Evolutionary conservation across 129 eudicot species (phyloP).

Genomic region (Pittosporum tobira): DNA sequence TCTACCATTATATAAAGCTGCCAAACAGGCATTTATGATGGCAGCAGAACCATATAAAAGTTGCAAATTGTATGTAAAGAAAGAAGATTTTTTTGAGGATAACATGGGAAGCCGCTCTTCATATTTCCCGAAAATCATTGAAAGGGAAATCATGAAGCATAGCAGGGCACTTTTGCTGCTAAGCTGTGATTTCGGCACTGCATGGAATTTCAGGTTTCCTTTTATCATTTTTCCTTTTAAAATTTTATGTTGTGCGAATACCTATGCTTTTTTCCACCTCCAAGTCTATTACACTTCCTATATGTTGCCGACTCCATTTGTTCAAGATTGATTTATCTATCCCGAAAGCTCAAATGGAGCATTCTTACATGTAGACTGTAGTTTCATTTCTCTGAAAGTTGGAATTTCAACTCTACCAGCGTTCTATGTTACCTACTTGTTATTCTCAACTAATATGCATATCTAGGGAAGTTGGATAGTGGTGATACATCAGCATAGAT

Average conservation of each 20-base stretch:
- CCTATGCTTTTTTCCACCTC: background rate
- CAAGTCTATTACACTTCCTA: background rate
- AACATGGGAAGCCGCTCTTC: constrained; percentile 22
- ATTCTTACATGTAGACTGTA: background rate
- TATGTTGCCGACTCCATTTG: background rate
- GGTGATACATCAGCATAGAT: background rate
- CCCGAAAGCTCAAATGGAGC: background rate
- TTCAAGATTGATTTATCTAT: too few species aligned
- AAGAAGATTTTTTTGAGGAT: constrained; percentile 14
- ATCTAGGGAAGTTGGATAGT: background rate
- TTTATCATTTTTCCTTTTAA: background rate
- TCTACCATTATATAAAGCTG: constrained; percentile 53
- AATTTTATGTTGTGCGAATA: constrained; percentile 1
- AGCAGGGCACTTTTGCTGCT: constrained; percentile 72
- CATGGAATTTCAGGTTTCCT: constrained; percentile 79
- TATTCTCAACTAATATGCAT: background rate
- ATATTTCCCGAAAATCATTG: constrained; percentile 21
- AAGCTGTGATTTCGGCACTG: constrained; percentile 85
- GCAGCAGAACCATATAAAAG: constrained; percentile 32
- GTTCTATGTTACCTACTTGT: background rate
- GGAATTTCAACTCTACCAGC: background rate
- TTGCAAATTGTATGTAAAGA: constrained; percentile 10
- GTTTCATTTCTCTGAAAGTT: background rate
- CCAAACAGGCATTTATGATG: constrained; percentile 50
- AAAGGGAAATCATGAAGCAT: constrained; percentile 65